phyloP scores from a whole-genome alignment of 768 basidiomycete species.

The Cystoderma amianthinum region DNA sequence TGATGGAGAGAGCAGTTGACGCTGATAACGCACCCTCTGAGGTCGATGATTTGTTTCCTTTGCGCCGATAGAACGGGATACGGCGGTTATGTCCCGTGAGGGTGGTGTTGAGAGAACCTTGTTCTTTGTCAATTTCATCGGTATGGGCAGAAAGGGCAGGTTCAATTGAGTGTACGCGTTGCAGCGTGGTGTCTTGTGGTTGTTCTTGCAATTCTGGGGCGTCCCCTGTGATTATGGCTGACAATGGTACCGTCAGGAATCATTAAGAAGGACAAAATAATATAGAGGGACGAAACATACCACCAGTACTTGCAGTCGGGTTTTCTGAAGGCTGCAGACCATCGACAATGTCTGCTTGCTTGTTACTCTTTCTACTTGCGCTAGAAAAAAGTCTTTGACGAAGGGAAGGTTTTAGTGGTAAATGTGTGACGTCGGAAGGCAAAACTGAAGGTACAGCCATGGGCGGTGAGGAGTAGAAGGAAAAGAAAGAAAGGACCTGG shows the following conservation, averaged over 20 bases:
- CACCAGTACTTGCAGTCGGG: conserved; percentile 19
- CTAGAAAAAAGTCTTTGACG: conserved; percentile 24
- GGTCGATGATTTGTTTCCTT: conserved; percentile 25
- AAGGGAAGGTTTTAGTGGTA: conserved; percentile 18
- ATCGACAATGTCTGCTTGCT: conserved; percentile 11
- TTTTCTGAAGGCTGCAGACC: conserved; percentile 14
- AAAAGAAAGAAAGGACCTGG: conserved; percentile 6
- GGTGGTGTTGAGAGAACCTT: conserved; percentile 31
- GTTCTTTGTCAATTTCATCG: conserved; percentile 28
- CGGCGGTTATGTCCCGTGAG: conserved; percentile 28
- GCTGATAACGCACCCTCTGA: conserved; percentile 26
- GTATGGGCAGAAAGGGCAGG: conserved; percentile 9
- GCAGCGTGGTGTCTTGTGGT: conserved; percentile 7
- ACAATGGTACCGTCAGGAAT: too few species aligned
- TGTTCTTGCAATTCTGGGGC: conserved; percentile 9
- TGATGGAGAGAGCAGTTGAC: conserved; percentile 21
- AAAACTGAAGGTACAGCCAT: conserved; percentile 4
- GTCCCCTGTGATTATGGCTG: conserved; percentile 15
- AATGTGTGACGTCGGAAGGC: conserved; percentile 1
- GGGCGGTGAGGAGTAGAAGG: neutral
- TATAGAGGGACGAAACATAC: conserved; percentile 5
- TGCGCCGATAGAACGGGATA: conserved; percentile 38
- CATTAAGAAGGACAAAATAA: too few species aligned
- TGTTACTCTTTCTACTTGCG: conserved; percentile 12
- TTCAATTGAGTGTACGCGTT: conserved; percentile 8